Evolutionary conservation across 2,329 filamentous ascomycete genomes (phyloP).

Genomic region (Biscogniauxia mediterranea): DNA sequence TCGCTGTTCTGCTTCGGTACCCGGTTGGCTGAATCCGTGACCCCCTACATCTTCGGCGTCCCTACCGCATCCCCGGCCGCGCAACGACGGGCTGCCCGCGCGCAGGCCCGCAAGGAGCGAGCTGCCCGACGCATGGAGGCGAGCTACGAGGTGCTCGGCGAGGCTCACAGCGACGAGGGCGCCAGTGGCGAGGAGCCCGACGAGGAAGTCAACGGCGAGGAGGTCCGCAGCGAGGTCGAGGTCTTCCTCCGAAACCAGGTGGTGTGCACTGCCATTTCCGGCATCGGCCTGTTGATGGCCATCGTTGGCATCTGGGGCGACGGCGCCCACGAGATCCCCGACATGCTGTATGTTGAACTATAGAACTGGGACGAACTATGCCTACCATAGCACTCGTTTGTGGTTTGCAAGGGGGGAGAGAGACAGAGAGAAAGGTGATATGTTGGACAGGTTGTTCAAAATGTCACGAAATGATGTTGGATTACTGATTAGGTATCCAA

Average conservation of each 20-base stretch:
- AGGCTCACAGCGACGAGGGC: slow-evolving; percentile 50
- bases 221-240: slow-evolving; percentile 57
- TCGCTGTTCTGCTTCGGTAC: slow-evolving; percentile 66
- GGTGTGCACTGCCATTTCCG: slow-evolving; percentile 52
- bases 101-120: slow-evolving; percentile 31
- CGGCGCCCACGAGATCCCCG: slow-evolving; percentile 37
- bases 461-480: background rate
- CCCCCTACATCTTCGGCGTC: slow-evolving; percentile 41
- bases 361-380: slow-evolving; percentile 5
- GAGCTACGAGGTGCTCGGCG: slow-evolving; percentile 67
- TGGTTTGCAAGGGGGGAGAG: background rate
- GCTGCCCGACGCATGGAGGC: slow-evolving; percentile 57
- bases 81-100: slow-evolving; percentile 30
- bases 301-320: slow-evolving; percentile 67
- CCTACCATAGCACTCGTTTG: background rate
- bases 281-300: slow-evolving; percentile 58
- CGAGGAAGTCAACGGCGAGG: slow-evolving; percentile 58
- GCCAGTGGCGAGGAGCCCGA: slow-evolving; percentile 43
- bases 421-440: background rate
- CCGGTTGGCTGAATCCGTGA: slow-evolving; percentile 49
- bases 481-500: background rate
- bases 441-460: background rate
- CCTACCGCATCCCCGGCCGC: slow-evolving; percentile 25
- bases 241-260: slow-evolving; percentile 53
- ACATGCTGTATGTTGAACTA: slow-evolving; percentile 22